Evolutionary conservation across 2,329 filamentous ascomycete genomes (phyloP).

Genomic region (Pyrenophora seminiperda): DNA sequence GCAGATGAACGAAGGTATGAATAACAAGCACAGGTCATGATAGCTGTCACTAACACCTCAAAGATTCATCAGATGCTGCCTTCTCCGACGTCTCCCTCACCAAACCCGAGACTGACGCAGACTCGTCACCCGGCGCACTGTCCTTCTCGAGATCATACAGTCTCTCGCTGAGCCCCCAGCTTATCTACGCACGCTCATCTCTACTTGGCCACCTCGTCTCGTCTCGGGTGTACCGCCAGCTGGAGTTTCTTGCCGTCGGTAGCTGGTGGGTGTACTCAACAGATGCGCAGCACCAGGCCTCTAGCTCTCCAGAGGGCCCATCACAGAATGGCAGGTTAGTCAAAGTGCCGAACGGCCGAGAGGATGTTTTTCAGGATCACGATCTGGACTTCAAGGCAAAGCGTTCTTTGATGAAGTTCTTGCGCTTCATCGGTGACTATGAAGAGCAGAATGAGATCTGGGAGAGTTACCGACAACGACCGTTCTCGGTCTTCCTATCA

Average conservation of each 20-base stretch:
- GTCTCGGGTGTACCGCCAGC: conserved; percentile 82
- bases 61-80: conserved; percentile 27
- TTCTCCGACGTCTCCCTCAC: conserved; percentile 43
- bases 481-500: conserved; percentile 65
- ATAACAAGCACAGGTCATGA: neutral
- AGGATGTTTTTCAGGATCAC: conserved; percentile 85
- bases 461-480: conserved; percentile 60
- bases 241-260: conserved; percentile 92
- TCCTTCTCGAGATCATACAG: conserved; percentile 76
- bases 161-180: conserved; percentile 80
- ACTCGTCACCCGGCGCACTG: conserved; percentile 51
- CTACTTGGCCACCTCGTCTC: conserved; percentile 83
- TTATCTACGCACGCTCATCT: conserved; percentile 82
- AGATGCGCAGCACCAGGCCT: conserved; percentile 8
- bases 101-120: conserved; percentile 32
- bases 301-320: neutral
- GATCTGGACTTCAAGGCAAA: conserved; percentile 80
- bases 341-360: conserved; percentile 83
- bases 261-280: conserved; percentile 80
- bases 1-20: conserved; percentile 45
- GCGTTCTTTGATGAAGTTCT: conserved; percentile 86
- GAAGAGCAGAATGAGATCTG: conserved; percentile 65
- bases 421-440: conserved; percentile 82
- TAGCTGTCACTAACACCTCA: conserved; percentile 11
- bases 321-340: conserved; percentile 52